phyloP scores from a whole-genome alignment of 2,329 filamentous ascomycete genomes.

The Nannizzia gypsea region DNA sequence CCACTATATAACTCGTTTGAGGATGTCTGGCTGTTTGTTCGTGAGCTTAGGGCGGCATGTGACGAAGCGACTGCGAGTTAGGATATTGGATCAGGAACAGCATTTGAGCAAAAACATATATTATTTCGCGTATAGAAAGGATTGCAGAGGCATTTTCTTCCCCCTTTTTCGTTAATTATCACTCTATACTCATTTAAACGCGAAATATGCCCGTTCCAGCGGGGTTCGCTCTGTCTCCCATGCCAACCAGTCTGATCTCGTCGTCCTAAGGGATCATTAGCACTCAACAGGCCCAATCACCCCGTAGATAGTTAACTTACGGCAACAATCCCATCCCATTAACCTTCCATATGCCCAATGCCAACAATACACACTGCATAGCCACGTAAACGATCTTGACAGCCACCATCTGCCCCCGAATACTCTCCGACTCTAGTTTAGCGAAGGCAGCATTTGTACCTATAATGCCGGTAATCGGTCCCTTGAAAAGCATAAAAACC shows the following conservation, averaged over 20 bases:
- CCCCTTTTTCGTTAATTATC: not conserved
- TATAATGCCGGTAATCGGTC: constrained; percentile 72
- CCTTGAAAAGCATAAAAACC: constrained; percentile 99
- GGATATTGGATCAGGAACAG: not conserved
- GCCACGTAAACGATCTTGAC: constrained; percentile 81
- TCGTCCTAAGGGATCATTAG: constrained; percentile 50
- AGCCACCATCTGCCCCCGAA: constrained; percentile 58
- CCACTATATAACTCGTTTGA: constrained; percentile 72
- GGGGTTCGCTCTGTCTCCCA: constrained; percentile 73
- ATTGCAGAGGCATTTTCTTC: not conserved
- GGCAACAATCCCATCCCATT: constrained; percentile 92
- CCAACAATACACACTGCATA: constrained; percentile 75
- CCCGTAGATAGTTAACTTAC: constrained; percentile 36
- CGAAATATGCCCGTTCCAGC: constrained; percentile 53
- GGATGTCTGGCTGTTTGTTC: constrained; percentile 55
- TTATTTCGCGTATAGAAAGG: not conserved
- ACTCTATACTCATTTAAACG: constrained; percentile 32
- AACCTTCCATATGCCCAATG: constrained; percentile 86
- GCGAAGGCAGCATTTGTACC: constrained; percentile 79
- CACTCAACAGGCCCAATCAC: not conserved
- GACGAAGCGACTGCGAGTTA: constrained; percentile 13
- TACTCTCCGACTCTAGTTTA: constrained; percentile 75
- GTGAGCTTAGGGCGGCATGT: constrained; percentile 42
- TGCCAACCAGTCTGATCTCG: constrained; percentile 90
- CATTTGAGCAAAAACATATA: not conserved